These are phyloP conservation scores for Fusarium kyushuense DNA, from an alignment of 2,329 filamentous ascomycete species.

Conservation along the genomic window DNA sequence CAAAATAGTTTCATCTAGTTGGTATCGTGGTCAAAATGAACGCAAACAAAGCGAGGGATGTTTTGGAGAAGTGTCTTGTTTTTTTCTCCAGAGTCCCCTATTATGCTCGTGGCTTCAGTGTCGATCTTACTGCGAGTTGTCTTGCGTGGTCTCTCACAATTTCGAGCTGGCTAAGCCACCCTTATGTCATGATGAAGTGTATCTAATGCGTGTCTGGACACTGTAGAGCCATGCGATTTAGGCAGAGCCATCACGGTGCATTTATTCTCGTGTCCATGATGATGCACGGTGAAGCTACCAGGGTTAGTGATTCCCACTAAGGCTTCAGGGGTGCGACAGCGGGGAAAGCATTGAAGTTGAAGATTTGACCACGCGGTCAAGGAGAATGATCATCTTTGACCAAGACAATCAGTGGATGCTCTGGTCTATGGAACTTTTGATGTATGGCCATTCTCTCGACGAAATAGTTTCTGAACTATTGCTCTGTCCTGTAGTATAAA, in stretches of 20 bases:
- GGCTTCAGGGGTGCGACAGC: conserved; percentile 39
- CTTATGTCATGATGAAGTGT: conserved; percentile 49
- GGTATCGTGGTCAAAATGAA: conserved; percentile 14
- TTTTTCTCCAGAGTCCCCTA: conserved; percentile 43
- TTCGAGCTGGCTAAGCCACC: conserved; percentile 49
- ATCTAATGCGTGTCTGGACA: conserved; percentile 11
- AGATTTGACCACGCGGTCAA: conserved; percentile 28
- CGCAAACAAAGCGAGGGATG: conserved; percentile 21
- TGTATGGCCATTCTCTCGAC: background rate
- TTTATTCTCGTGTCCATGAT: background rate
- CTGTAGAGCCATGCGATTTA: conserved; percentile 33
- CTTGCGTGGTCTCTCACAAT: conserved; percentile 51
- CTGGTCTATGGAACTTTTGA: background rate
- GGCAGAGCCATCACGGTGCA: conserved; percentile 12
- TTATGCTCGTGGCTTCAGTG: conserved; percentile 47
- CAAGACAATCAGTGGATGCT: background rate
- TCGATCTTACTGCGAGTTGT: conserved; percentile 45
- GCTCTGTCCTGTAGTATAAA: background rate
- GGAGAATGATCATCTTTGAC: background rate
- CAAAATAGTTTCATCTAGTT: conserved; percentile 20
- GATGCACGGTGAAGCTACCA: conserved; percentile 34
- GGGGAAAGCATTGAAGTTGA: conserved; percentile 40
- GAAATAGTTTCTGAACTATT: no score
- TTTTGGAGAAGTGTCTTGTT: conserved; percentile 37
- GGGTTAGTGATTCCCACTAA: conserved; percentile 34